phyloP scores from a whole-genome alignment of 192 early-diverging fungal genomes.

The Spizellomyces punctatus region DNA sequence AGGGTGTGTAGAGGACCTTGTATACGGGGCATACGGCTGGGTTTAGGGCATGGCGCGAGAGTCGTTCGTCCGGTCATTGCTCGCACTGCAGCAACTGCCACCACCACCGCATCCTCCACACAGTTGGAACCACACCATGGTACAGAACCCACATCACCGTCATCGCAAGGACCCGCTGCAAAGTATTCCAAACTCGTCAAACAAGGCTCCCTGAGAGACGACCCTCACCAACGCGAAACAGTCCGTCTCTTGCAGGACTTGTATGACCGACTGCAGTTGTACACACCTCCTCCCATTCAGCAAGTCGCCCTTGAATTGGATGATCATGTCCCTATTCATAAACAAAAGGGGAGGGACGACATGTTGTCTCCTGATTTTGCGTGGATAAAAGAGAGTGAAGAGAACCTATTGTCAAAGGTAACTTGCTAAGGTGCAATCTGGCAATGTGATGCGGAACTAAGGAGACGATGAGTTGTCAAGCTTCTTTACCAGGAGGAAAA shows the following conservation, averaged over 20 bases:
- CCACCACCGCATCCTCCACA: too few relatives aligned
- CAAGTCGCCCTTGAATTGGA: conserved; percentile 10
- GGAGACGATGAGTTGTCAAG: too few relatives aligned
- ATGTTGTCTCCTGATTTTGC: conserved; percentile 37
- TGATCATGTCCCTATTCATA: conserved; percentile 1
- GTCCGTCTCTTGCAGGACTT: conserved; percentile 48
- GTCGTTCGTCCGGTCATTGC: too few relatives aligned
- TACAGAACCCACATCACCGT: neutral
- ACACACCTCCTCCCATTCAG: conserved; percentile 29
- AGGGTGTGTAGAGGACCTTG: too few relatives aligned
- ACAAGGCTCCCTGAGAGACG: conserved; percentile 58
- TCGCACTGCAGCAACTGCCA: too few relatives aligned
- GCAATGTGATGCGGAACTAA: too few relatives aligned
- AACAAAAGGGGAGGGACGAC: conserved; percentile 30
- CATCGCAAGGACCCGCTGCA: conserved; percentile 21
- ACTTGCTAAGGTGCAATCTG: neutral
- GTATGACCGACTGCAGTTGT: conserved; percentile 20
- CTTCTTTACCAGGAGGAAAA: neutral
- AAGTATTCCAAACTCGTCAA: conserved; percentile 47
- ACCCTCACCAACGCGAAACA: conserved; percentile 70
- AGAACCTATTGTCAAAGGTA: conserved; percentile 23
- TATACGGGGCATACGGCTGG: too few relatives aligned
- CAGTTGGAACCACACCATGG: too few relatives aligned
- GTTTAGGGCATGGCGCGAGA: too few relatives aligned
- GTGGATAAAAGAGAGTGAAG: conserved; percentile 27